Evolutionary conservation across 192 early-diverging fungal species (phyloP).

Genomic region (Mortierella claussenii): DNA sequence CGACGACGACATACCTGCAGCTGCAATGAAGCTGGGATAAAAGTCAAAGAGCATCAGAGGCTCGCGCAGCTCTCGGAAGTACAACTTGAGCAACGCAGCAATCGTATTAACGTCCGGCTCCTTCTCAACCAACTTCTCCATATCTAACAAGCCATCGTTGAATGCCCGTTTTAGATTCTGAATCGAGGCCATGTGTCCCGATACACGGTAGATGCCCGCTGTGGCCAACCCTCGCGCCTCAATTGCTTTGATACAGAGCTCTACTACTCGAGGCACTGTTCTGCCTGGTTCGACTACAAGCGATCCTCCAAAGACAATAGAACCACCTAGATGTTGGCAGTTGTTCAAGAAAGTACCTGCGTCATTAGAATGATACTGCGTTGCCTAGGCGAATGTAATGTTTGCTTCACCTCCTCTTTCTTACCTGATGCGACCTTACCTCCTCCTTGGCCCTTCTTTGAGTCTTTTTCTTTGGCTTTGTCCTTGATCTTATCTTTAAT

Average conservation of each 20-base stretch:
- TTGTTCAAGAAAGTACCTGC: no score
- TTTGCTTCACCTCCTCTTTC: no score
- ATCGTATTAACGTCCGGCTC: conserved; percentile 77
- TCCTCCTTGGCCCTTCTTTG: conserved; percentile 4
- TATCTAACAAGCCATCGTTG: conserved; percentile 59
- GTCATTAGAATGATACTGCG: no score
- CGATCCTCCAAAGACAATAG: conserved; percentile 53
- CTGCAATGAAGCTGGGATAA: conserved; percentile 76
- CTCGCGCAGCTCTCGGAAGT: conserved; percentile 77
- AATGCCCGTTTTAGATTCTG: conserved; percentile 64
- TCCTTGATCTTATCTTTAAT: conserved; percentile 17
- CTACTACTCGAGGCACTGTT: conserved; percentile 62
- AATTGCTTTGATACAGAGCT: conserved; percentile 67
- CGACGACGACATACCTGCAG: conserved; percentile 53
- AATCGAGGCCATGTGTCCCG: conserved; percentile 68
- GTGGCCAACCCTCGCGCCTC: conserved; percentile 68
- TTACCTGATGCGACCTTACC: no score
- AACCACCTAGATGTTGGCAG: no score
- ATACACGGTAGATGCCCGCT: conserved; percentile 72
- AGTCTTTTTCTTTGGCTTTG: conserved; percentile 22
- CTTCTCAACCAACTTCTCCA: conserved; percentile 60
- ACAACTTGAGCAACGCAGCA: conserved; percentile 78
- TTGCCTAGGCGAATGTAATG: no score
- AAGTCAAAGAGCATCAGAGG: conserved; percentile 77
- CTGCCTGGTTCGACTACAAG: conserved; percentile 57